These are phyloP conservation scores for Corylus avellana DNA, from an alignment of 306 rosid species.

Conservation along the genomic window DNA sequence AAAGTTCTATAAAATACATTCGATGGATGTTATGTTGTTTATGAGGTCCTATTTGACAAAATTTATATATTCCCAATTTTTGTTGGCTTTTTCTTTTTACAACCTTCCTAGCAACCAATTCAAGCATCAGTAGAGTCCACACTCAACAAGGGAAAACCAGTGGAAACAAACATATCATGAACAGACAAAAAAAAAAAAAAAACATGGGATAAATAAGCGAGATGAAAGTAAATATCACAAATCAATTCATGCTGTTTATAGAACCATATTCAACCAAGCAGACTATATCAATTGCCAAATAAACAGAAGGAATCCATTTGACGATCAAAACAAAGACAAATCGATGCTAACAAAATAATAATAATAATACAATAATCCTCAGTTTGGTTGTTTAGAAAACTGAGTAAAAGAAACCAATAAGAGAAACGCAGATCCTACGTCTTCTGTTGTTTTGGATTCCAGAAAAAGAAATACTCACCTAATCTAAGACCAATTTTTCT, in stretches of 20 bases:
- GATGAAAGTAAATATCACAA: slow-evolving; percentile 16
- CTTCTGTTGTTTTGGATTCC: slow-evolving; percentile 18
- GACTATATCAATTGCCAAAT: slow-evolving; percentile 6
- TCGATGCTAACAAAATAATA: slow-evolving; percentile 18
- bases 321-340: slow-evolving; percentile 15
- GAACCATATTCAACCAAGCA: background rate
- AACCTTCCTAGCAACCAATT: slow-evolving; percentile 15
- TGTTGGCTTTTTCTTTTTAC: background rate
- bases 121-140: slow-evolving; percentile 23
- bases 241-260: slow-evolving; percentile 26
- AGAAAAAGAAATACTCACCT: slow-evolving; percentile 5
- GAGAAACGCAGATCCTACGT: slow-evolving; percentile 5
- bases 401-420: slow-evolving; percentile 7
- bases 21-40: background rate
- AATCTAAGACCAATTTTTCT: slow-evolving; percentile 24
- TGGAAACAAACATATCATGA: background rate
- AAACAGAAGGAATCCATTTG: slow-evolving; percentile 13
- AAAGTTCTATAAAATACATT: background rate
- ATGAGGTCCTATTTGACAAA: background rate
- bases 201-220: background rate
- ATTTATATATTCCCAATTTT: background rate
- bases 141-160: background rate
- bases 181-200: background rate
- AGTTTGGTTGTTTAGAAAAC: slow-evolving; percentile 27
- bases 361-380: slow-evolving; percentile 25